A percentile compares a stretch with the other conserved stretches of the same genome.
Evolutionary conservation across 805 yeast species (phyloP).

Genomic region (Ogataea nonfermentans): DNA sequence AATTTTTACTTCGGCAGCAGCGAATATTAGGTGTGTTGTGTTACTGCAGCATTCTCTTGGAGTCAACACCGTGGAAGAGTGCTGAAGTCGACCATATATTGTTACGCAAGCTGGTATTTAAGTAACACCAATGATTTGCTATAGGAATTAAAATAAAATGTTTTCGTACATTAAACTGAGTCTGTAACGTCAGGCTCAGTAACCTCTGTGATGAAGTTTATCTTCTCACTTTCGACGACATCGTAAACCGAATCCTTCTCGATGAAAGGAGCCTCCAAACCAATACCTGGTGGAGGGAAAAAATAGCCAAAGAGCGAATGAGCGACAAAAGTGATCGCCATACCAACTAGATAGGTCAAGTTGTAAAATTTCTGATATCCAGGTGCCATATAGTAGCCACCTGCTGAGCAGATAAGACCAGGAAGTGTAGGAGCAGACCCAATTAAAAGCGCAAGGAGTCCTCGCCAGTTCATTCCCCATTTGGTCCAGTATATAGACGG

Average conservation of each 20-base stretch:
- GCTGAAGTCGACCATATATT: background rate
- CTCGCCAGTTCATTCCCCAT: constrained; percentile 22
- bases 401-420: constrained; percentile 19
- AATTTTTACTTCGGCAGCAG: constrained; percentile 10
- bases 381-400: constrained; percentile 9
- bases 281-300: constrained; percentile 13
- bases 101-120: constrained; percentile 9
- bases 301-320: constrained; percentile 10
- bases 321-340: constrained; percentile 8
- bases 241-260: constrained; percentile 1
- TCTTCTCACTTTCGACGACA: constrained; percentile 2
- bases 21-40: constrained; percentile 11
- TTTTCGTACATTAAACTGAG: constrained; percentile 1
- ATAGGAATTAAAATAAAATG: too few species aligned
- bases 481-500: constrained; percentile 16
- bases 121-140: background rate
- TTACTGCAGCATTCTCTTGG: constrained; percentile 9
- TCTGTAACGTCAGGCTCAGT: constrained; percentile 4
- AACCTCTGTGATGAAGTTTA: constrained; percentile 6
- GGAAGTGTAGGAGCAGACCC: constrained; percentile 22
- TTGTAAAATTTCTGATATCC: constrained; percentile 18
- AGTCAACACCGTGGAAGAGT: constrained; percentile 7
- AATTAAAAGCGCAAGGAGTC: constrained; percentile 12
- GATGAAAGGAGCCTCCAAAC: constrained; percentile 13
- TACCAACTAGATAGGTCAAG: constrained; percentile 16